Conservation (phyloP, 2,329 filamentous ascomycete genomes). For the Alternaria conjuncta region DNA sequence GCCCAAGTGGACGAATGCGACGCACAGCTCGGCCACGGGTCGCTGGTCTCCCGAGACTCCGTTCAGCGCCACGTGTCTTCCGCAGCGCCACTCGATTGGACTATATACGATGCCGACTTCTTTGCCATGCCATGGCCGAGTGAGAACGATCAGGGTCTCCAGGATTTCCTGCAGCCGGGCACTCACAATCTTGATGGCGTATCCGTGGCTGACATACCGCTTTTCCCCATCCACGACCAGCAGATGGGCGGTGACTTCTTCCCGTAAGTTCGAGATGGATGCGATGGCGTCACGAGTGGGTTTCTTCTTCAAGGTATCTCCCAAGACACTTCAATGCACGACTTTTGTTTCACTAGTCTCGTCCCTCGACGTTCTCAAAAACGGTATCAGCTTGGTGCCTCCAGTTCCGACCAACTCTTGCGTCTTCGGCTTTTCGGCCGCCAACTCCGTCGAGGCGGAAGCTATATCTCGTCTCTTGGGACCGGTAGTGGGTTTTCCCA, state of each 20-base stretch:
- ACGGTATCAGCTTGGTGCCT: slow-evolving; percentile 61
- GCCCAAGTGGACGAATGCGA: background rate
- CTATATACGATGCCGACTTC: slow-evolving; percentile 42
- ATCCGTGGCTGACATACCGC: slow-evolving; percentile 40
- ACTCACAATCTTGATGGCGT: slow-evolving; percentile 37
- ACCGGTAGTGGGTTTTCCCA: slow-evolving; percentile 27
- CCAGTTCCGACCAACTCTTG: slow-evolving; percentile 57
- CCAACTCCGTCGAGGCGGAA: slow-evolving; percentile 52
- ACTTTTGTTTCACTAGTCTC: slow-evolving; percentile 55
- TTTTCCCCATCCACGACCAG: slow-evolving; percentile 41
- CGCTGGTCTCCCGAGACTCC: slow-evolving; percentile 3
- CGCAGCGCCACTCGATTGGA: slow-evolving; percentile 32
- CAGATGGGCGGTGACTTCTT: slow-evolving; percentile 22
- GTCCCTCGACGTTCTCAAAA: slow-evolving; percentile 60
- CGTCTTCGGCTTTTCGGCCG: slow-evolving; percentile 37
- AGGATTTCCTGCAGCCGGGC: slow-evolving; percentile 41
- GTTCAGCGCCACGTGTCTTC: slow-evolving; percentile 9
- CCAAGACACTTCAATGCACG: background rate
- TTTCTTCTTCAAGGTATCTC: background rate
- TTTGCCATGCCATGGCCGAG: slow-evolving; percentile 39
- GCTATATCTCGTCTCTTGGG: slow-evolving; percentile 51
- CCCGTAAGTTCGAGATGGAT: background rate
- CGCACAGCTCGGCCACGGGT: slow-evolving; percentile 1
- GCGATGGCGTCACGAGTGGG: background rate
- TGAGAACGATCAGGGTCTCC: slow-evolving; percentile 40